phyloP scores from a whole-genome alignment of 176 grass and related monocot genomes.

The Saccharum spontaneum region DNA sequence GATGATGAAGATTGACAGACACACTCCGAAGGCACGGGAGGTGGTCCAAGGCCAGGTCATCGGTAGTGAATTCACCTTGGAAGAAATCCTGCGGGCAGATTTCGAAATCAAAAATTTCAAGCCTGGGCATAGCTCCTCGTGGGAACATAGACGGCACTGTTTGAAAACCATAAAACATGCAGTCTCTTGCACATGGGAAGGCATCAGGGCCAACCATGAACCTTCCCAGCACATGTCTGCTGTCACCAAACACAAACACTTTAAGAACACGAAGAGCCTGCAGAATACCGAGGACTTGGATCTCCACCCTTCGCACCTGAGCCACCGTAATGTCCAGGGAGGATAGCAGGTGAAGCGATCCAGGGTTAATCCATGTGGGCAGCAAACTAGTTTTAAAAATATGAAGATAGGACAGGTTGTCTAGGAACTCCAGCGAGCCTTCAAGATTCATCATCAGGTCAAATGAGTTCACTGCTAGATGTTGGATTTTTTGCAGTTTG shows the following conservation, averaged over 20 bases:
- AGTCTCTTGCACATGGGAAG: not conserved
- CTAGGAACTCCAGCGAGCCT: not conserved
- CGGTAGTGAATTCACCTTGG: no score
- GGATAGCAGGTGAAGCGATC: not conserved
- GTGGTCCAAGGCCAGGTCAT: no score
- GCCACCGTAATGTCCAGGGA: not conserved
- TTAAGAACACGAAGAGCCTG: not conserved
- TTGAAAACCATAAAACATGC: not conserved
- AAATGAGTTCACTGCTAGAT: accelerated
- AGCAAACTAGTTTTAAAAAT: accelerated
- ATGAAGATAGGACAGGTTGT: not conserved
- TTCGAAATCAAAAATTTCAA: not conserved
- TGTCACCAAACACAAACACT: accelerated
- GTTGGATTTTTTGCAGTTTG: not conserved
- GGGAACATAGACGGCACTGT: not conserved
- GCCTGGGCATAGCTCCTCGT: not conserved
- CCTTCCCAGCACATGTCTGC: not conserved
- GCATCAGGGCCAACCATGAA: not conserved
- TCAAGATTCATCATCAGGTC: not conserved
- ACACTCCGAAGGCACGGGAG: no score
- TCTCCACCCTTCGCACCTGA: not conserved
- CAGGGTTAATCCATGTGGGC: not conserved
- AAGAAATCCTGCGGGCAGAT: no score
- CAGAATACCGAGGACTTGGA: not conserved
- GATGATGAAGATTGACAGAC: no score